phyloP scores from a whole-genome alignment of 1,284 basidiomycete species.

The Tilletia caries region DNA sequence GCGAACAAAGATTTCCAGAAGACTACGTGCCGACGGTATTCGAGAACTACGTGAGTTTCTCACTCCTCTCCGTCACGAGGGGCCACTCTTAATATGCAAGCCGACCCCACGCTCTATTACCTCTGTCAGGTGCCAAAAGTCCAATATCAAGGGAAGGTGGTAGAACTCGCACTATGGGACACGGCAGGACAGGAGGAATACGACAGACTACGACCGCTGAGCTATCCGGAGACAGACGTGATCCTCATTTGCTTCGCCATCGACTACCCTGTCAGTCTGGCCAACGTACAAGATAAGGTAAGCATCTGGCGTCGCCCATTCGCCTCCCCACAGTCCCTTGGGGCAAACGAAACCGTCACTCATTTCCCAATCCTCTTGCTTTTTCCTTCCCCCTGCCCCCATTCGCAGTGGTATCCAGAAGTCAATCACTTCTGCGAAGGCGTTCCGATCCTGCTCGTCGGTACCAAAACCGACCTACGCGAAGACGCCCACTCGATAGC shows the following conservation, averaged over 20 bases:
- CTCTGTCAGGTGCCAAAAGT: constrained; percentile 67
- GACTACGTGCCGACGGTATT: constrained; percentile 98
- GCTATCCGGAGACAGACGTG: constrained; percentile 93
- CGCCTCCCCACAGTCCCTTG: too few relatives aligned
- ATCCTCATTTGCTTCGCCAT: constrained; percentile 95
- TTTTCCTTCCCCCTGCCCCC: neutral
- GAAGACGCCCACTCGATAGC: constrained; percentile 78
- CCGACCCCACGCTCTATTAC: too few relatives aligned
- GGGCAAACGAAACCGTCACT: too few relatives aligned
- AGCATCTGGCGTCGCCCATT: too few relatives aligned
- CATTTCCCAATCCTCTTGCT: neutral
- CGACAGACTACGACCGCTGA: constrained; percentile 85
- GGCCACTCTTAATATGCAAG: too few relatives aligned
- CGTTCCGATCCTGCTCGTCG: constrained; percentile 87
- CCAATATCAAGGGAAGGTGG: constrained; percentile 78
- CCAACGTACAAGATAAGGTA: constrained; percentile 77
- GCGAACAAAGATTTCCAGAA: constrained; percentile 96
- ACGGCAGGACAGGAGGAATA: constrained; percentile 98
- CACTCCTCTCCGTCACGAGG: neutral
- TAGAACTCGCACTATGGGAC: constrained; percentile 95
- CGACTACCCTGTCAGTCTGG: constrained; percentile 90
- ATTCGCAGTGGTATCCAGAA: constrained; percentile 85
- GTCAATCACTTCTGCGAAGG: constrained; percentile 94
- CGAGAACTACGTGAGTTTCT: constrained; percentile 67
- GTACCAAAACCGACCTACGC: constrained; percentile 79